A percentile compares a stretch with the other conserved stretches of the same genome.
Conservation (phyloP, 805 yeast species). For the Debaryomyces prosopidis region DNA sequence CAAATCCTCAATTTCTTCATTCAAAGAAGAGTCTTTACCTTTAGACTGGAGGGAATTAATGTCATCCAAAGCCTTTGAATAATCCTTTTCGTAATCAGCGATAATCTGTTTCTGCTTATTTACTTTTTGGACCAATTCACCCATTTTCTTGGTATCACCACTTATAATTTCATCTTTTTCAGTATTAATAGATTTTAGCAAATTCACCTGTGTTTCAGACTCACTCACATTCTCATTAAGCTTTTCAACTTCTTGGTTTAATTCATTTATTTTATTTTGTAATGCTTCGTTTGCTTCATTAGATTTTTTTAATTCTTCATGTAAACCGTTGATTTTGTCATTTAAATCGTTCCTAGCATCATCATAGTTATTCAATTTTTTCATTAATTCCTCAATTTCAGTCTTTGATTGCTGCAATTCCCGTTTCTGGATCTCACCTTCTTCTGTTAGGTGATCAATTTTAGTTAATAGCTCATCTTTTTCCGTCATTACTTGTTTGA, state of each 20-base stretch:
- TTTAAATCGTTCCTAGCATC: neutral
- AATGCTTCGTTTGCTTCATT: slow-evolving; percentile 4
- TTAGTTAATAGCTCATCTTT: slow-evolving; percentile 12
- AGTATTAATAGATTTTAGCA: slow-evolving; percentile 9
- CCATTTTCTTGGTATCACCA: slow-evolving; percentile 31
- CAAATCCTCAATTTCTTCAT: slow-evolving; percentile 9
- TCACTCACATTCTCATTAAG: slow-evolving; percentile 23
- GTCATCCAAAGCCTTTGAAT: slow-evolving; percentile 11
- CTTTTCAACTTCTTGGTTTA: slow-evolving; percentile 10
- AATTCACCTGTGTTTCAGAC: slow-evolving; percentile 30
- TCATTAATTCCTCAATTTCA: slow-evolving; percentile 14
- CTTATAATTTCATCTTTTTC: slow-evolving; percentile 33
- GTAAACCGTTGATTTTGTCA: slow-evolving; percentile 1
- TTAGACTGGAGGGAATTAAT: slow-evolving; percentile 7
- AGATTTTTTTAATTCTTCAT: neutral
- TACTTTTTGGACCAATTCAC: slow-evolving; percentile 26
- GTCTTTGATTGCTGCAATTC: slow-evolving; percentile 8
- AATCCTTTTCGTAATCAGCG: slow-evolving; percentile 16
- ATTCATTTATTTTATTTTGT: slow-evolving; percentile 8
- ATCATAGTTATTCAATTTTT: slow-evolving; percentile 1
- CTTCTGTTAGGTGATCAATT: slow-evolving; percentile 10
- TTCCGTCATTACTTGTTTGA: slow-evolving; percentile 11
- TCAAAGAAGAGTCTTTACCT: slow-evolving; percentile 7
- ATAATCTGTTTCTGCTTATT: slow-evolving; percentile 15
- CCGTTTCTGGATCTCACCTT: slow-evolving; percentile 7